Base-by-base conservation (phyloP, 1,284 basidiomycete species). In the Ustilago vetiveriae region DNA sequence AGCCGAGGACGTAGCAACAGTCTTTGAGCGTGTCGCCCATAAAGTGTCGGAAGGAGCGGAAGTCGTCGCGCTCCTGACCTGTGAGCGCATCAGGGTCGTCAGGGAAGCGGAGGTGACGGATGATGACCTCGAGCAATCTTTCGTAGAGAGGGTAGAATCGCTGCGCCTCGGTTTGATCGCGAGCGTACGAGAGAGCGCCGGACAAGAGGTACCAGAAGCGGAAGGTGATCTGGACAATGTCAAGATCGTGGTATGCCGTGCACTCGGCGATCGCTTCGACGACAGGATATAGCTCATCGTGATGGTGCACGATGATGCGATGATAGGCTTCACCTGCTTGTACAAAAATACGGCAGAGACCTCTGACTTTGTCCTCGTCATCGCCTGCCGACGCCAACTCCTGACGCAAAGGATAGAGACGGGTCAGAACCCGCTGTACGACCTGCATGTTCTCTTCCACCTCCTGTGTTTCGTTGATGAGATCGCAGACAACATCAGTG, bases 1-100 rank as follows among this genome's bases (percentile, higher is more conserved):
- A 88, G 26, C 94, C 92, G 32, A 99, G 87, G 32, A 99, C 94
- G 68, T 90, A 88, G 83, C 96, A 98, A 82, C 96, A 98, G 82
- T 99, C 96, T 84, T 99, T 99, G 73, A 99, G 87, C 5, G 96
- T 98, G 82, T 98, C 95, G 48, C 96, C 96, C 91, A 99, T 98
- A 67, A 94, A 89, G 84, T 99, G 96, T 52, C 96, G 87, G 86
- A 99, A 98, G 6, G 88, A 87, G 22, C 96, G 88, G 86, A 98
- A 98, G 78, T 91, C 90, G 68, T 98, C 96, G 10, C 90, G 87
- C 81, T 97, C 95, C 83, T 95, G 91, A 3, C 90, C 88, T 4
- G 87, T 86, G 72, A 94, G 84, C 24, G 87, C 83, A 21, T 85
- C 82, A 51, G 93, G 91, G 44, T 82, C 76, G 9, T 88, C 81